Evolutionary conservation across 1,284 basidiomycete species (phyloP).

Genomic region (Pholiota adiposa): DNA sequence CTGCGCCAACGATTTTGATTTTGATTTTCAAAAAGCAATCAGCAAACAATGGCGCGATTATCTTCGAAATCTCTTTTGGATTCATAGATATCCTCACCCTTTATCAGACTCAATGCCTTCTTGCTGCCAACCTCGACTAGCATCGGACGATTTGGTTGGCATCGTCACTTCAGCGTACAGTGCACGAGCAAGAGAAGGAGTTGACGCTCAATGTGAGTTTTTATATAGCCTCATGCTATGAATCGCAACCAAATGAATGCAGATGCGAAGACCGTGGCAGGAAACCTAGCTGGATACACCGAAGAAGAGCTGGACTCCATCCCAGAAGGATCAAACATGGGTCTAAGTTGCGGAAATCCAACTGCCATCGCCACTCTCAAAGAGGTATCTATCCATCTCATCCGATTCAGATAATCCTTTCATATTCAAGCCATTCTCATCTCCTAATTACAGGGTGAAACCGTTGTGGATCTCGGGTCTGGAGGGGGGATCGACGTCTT

Average conservation of each 20-base stretch:
- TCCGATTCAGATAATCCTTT: neutral
- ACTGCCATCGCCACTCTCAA: slow-evolving; percentile 45
- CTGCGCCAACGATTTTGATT: neutral
- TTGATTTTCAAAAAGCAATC: slow-evolving; percentile 1
- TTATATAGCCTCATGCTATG: neutral
- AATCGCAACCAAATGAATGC: neutral
- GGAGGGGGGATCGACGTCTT: slow-evolving; percentile 60
- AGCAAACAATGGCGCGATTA: neutral
- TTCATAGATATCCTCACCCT: neutral
- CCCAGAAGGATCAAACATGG: slow-evolving; percentile 46
- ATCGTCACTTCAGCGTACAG: slow-evolving; percentile 28
- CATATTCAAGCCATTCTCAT: too few species aligned
- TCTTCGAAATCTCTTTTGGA: neutral
- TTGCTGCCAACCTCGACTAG: neutral
- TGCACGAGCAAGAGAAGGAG: slow-evolving; percentile 22
- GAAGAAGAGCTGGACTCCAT: slow-evolving; percentile 43
- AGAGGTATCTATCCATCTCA: slow-evolving; percentile 32
- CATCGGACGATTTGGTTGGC: slow-evolving; percentile 8
- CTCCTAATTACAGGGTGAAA: too few species aligned
- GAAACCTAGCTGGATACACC: slow-evolving; percentile 49
- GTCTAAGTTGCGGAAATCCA: slow-evolving; percentile 56
- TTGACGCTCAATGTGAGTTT: slow-evolving; percentile 19
- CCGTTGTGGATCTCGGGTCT: slow-evolving; percentile 56
- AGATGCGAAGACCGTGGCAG: slow-evolving; percentile 38
- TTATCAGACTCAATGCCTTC: neutral